These are phyloP conservation scores for Zalerion maritima DNA, from an alignment of 495 filamentous ascomycete species.

Conservation along the genomic window DNA sequence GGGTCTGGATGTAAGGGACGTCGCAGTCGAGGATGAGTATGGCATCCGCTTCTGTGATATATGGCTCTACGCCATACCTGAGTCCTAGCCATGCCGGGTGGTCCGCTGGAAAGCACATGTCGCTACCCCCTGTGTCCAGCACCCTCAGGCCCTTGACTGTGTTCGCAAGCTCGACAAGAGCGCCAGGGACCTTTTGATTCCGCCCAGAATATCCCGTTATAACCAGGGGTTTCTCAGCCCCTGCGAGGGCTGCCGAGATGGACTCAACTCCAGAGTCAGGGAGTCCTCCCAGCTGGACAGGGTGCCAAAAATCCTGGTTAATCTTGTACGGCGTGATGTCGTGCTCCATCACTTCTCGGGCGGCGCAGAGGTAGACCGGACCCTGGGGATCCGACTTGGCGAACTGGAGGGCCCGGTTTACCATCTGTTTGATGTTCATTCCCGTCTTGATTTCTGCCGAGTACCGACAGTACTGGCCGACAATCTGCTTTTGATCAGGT, in stretches of 20 bases:
- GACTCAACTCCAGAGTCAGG: slow-evolving; percentile 46
- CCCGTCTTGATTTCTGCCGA: slow-evolving; percentile 80
- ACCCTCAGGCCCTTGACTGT: slow-evolving; percentile 67
- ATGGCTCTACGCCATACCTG: slow-evolving; percentile 60
- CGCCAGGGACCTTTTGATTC: slow-evolving; percentile 50
- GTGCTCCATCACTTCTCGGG: slow-evolving; percentile 84
- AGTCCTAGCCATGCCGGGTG: slow-evolving; percentile 60
- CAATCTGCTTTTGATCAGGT: slow-evolving; percentile 83
- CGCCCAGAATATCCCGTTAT: slow-evolving; percentile 77
- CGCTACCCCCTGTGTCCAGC: slow-evolving; percentile 77
- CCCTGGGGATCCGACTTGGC: slow-evolving; percentile 69
- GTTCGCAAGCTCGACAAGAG: slow-evolving; percentile 65
- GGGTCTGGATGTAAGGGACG: slow-evolving; percentile 50
- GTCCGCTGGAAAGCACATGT: slow-evolving; percentile 89
- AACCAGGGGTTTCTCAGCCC: slow-evolving; percentile 60
- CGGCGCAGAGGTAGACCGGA: slow-evolving; percentile 73
- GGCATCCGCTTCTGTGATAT: slow-evolving; percentile 61
- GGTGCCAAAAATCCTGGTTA: slow-evolving; percentile 58
- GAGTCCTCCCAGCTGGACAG: slow-evolving; percentile 63
- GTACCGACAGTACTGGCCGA: slow-evolving; percentile 91
- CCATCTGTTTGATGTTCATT: slow-evolving; percentile 90
- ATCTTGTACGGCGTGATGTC: slow-evolving; percentile 72
- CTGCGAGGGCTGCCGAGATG: slow-evolving; percentile 56
- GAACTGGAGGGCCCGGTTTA: slow-evolving; percentile 80
- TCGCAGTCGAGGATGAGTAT: slow-evolving; percentile 82